Conservation (phyloP, 768 basidiomycete genomes). For the Clitopilus hobsonii region DNA sequence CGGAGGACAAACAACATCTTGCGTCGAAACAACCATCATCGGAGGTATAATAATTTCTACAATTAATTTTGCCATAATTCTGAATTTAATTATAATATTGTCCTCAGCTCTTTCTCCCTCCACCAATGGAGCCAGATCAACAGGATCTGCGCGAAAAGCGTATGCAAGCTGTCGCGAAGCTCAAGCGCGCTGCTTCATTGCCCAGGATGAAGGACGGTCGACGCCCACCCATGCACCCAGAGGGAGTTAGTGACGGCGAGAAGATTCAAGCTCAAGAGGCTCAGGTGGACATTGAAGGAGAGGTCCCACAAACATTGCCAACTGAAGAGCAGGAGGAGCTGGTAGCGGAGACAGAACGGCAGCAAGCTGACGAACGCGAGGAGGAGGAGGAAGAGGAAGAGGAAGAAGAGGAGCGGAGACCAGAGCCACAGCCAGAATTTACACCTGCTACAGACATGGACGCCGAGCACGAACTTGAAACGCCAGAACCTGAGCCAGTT, state of each 20-base stretch:
- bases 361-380: slow-evolving; percentile 15
- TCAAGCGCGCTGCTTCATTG: slow-evolving; percentile 87
- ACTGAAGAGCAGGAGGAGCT: slow-evolving; percentile 3
- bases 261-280: slow-evolving; percentile 40
- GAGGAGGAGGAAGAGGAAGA: slow-evolving; percentile 20
- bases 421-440: slow-evolving; percentile 20
- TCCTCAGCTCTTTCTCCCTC: slow-evolving; percentile 3
- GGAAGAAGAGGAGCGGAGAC: slow-evolving; percentile 30
- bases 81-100: slow-evolving; percentile 8
- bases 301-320: slow-evolving; percentile 14
- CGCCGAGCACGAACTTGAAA: background rate
- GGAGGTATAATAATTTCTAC: slow-evolving; percentile 9
- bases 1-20: background rate
- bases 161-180: slow-evolving; percentile 81
- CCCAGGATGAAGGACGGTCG: slow-evolving; percentile 90
- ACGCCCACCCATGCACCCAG: slow-evolving; percentile 81
- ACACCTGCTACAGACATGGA: background rate
- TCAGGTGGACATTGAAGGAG: slow-evolving; percentile 23
- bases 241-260: slow-evolving; percentile 81
- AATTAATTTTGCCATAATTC: slow-evolving; percentile 5
- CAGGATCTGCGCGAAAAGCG: slow-evolving; percentile 67
- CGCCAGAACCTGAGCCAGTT: slow-evolving; percentile 28
- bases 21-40: slow-evolving; percentile 4
- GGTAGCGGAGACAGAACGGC: slow-evolving; percentile 12
- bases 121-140: slow-evolving; percentile 42